A percentile compares a stretch with the other conserved stretches of the same genome.
These are phyloP conservation scores for Diplodia seriata DNA, from an alignment of 2,329 filamentous ascomycete genomes.

Conservation along the genomic window DNA sequence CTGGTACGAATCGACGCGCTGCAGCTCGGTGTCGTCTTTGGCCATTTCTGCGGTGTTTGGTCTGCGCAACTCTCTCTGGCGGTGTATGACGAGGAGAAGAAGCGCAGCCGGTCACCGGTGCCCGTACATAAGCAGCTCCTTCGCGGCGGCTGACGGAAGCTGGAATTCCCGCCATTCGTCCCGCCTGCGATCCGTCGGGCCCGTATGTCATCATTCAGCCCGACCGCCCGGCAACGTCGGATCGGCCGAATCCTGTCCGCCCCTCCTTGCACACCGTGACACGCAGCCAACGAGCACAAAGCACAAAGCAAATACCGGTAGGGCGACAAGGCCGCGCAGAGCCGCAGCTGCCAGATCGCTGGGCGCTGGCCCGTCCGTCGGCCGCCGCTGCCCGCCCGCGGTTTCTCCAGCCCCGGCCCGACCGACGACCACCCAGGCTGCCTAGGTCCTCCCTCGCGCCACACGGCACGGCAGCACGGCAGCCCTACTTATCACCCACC, in stretches of 20 bases:
- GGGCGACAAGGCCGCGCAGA: background rate
- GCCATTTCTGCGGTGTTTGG: constrained; percentile 16
- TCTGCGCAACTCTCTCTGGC: background rate
- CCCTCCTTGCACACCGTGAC: background rate
- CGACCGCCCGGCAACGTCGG: constrained; percentile 12
- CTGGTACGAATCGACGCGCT: constrained; percentile 52
- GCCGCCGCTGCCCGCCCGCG: too few species aligned
- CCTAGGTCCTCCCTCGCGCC: too few species aligned
- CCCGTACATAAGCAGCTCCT: constrained; percentile 24
- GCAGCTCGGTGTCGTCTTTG: constrained; percentile 39
- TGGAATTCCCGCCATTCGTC: constrained; percentile 12
- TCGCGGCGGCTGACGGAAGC: constrained; percentile 26
- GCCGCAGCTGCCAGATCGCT: constrained; percentile 3
- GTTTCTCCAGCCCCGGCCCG: background rate
- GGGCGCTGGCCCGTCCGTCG: background rate
- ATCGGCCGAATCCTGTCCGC: constrained; percentile 24
- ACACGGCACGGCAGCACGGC: background rate
- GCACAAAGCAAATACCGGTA: background rate
- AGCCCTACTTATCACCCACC: background rate
- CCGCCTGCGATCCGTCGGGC: constrained; percentile 14
- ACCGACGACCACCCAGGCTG: background rate
- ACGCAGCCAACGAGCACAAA: background rate
- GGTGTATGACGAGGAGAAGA: background rate
- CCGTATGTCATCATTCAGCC: constrained; percentile 25
- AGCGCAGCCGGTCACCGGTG: background rate